Evolutionary conservation across 805 yeast genomes (phyloP).

Genomic region (Debaryomyces tyrocola): DNA sequence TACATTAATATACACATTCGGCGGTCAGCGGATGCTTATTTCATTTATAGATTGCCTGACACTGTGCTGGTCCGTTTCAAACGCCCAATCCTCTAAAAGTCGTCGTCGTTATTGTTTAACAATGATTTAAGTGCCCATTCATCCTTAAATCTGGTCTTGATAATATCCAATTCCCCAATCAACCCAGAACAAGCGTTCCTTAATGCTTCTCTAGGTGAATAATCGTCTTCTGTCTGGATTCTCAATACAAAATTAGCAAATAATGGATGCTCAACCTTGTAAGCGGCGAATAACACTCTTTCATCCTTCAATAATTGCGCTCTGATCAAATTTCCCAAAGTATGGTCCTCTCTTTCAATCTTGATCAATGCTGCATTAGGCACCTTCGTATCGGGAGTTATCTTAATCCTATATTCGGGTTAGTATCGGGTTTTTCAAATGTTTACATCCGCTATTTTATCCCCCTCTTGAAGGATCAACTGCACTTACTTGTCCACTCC

Average conservation of each 20-base stretch:
- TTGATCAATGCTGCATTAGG: constrained; percentile 93
- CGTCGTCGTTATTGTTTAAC: constrained; percentile 46
- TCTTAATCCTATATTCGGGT: constrained; percentile 52
- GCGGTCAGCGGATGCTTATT: too few relatives aligned
- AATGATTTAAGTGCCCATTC: constrained; percentile 92
- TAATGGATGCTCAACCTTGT: constrained; percentile 96
- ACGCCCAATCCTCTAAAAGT: constrained; percentile 4
- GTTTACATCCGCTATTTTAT: neutral
- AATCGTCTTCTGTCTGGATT: constrained; percentile 94
- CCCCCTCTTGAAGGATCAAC: neutral
- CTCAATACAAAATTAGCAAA: constrained; percentile 94
- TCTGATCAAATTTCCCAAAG: constrained; percentile 86
- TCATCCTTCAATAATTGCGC: constrained; percentile 84
- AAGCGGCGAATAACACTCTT: constrained; percentile 93
- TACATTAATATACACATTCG: neutral
- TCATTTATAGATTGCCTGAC: neutral
- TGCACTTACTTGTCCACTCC: constrained; percentile 83
- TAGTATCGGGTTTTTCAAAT: neutral
- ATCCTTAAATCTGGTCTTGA: constrained; percentile 76
- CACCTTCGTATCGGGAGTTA: constrained; percentile 91
- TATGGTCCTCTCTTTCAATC: constrained; percentile 97
- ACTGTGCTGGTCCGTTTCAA: neutral
- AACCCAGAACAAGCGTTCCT: constrained; percentile 85
- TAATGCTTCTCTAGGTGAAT: constrained; percentile 86
- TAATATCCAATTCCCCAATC: constrained; percentile 71